A percentile compares a stretch with the other conserved stretches of the same genome.
Conservation (phyloP, 2,329 filamentous ascomycete genomes). For the Curvularia sp. region DNA sequence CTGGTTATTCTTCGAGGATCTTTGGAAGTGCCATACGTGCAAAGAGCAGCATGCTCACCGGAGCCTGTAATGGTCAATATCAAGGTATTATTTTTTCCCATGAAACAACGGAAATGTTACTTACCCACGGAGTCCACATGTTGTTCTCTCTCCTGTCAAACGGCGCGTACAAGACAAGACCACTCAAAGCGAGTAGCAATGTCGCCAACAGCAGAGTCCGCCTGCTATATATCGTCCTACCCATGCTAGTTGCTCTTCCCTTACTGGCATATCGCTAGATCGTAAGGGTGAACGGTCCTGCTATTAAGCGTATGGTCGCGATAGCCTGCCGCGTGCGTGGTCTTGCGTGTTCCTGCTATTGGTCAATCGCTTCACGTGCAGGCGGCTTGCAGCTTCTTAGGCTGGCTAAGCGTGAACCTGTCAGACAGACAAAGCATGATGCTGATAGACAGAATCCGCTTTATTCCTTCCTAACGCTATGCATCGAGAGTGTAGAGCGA, state of each 20-base stretch:
- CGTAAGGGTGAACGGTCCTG: slow-evolving; percentile 13
- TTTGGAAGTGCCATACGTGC: slow-evolving; percentile 21
- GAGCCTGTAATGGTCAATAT: slow-evolving; percentile 21
- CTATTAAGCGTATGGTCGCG: not conserved
- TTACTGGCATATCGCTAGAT: slow-evolving; percentile 15
- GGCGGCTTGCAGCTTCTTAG: not conserved
- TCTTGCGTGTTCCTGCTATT: slow-evolving; percentile 17
- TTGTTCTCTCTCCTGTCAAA: not conserved
- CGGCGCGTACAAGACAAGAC: slow-evolving; percentile 3
- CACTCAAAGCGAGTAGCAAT: slow-evolving; percentile 7
- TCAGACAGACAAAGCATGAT: not conserved
- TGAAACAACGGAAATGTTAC: slow-evolving; percentile 10
- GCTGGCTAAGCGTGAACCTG: not conserved
- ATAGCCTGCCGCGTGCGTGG: slow-evolving; percentile 23
- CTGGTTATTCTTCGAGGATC: too few species aligned
- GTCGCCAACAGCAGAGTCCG: slow-evolving; percentile 15
- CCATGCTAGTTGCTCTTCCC: slow-evolving; percentile 7
- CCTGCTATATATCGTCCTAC: slow-evolving; percentile 20
- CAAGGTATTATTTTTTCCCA: slow-evolving; percentile 5
- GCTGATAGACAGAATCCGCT: not conserved
- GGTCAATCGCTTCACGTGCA: slow-evolving; percentile 6
- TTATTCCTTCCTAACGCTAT: not conserved
- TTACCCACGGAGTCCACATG: slow-evolving; percentile 28
- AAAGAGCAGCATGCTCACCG: slow-evolving; percentile 30
- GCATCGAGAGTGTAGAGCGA: not conserved